Percentiles rank a stretch among this genome's conserved stretches.
Conservation (phyloP, 2,329 filamentous ascomycete species). For the Sporothrix inflata region DNA sequence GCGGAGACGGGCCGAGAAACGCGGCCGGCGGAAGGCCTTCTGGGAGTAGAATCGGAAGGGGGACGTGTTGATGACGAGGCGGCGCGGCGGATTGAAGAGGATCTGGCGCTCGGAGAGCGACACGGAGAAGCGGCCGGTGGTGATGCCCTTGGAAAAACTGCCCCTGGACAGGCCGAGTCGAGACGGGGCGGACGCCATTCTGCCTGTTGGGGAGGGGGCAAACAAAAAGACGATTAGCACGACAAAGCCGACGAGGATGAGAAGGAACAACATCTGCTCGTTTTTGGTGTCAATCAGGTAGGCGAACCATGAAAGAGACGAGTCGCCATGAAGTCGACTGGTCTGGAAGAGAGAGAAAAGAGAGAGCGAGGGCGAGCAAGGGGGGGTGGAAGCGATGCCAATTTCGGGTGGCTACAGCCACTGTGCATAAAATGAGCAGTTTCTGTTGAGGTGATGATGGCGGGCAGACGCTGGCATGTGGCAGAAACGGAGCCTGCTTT, state of each 20-base stretch:
- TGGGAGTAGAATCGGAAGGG: slow-evolving; percentile 45
- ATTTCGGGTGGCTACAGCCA: slow-evolving; percentile 28
- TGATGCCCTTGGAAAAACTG: slow-evolving; percentile 33
- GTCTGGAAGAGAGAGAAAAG: slow-evolving; percentile 7
- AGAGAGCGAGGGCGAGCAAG: background rate
- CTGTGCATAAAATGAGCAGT: slow-evolving; percentile 28
- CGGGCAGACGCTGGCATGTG: slow-evolving; percentile 26
- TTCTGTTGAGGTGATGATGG: slow-evolving; percentile 30
- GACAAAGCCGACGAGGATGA: slow-evolving; percentile 27
- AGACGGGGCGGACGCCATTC: slow-evolving; percentile 33
- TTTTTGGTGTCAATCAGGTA: slow-evolving; percentile 15
- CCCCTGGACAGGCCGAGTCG: slow-evolving; percentile 35
- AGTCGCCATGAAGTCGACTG: slow-evolving; percentile 29
- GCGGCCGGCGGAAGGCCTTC: slow-evolving; percentile 50
- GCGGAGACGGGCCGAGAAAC: slow-evolving; percentile 57
- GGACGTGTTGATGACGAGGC: slow-evolving; percentile 27
- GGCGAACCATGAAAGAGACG: slow-evolving; percentile 29
- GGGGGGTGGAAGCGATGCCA: slow-evolving; percentile 23
- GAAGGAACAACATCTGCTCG: slow-evolving; percentile 29
- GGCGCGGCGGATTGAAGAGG: slow-evolving; percentile 30
- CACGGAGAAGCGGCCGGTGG: slow-evolving; percentile 31
- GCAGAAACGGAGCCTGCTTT: slow-evolving; percentile 25
- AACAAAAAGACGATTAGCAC: slow-evolving; percentile 31
- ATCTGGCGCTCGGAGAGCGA: slow-evolving; percentile 33
- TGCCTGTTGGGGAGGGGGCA: slow-evolving; percentile 29